Conservation (phyloP, 805 yeast genomes). For the Candida manassasensis region DNA sequence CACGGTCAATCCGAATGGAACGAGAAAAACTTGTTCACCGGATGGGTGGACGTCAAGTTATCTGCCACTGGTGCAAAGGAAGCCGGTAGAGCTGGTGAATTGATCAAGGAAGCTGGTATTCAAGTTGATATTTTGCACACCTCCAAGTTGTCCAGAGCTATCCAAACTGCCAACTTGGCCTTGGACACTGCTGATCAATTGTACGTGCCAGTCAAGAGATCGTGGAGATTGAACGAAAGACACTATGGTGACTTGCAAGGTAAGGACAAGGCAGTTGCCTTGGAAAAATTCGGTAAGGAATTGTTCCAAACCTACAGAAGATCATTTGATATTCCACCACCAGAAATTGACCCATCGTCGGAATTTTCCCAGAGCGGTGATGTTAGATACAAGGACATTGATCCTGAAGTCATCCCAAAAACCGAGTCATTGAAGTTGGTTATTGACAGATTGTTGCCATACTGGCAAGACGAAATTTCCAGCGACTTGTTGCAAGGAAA, state of each 20-base stretch:
- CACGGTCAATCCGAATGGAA: conserved; percentile 99
- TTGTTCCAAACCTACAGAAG: conserved; percentile 97
- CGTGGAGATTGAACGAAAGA: conserved; percentile 98
- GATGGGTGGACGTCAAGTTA: conserved; percentile 95
- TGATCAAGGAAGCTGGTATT: conserved; percentile 80
- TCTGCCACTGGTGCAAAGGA: conserved; percentile 82
- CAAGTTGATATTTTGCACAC: conserved; percentile 88
- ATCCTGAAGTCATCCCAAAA: conserved; percentile 83
- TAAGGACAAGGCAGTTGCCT: conserved; percentile 92
- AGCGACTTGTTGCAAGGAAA: conserved; percentile 78
- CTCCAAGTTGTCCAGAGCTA: conserved; percentile 88
- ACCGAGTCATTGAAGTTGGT: conserved; percentile 94
- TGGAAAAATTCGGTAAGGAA: conserved; percentile 83
- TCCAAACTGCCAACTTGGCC: conserved; percentile 95
- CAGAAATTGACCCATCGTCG: conserved; percentile 71
- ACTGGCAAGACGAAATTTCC: conserved; percentile 92
- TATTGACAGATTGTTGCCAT: conserved; percentile 93
- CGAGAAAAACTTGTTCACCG: conserved; percentile 96
- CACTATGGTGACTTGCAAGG: conserved; percentile 99
- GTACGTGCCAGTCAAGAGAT: conserved; percentile 87
- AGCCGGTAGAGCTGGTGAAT: conserved; percentile 90
- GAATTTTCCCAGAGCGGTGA: conserved; percentile 84
- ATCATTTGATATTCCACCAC: conserved; percentile 95
- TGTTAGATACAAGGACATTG: conserved; percentile 77
- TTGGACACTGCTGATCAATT: conserved; percentile 82